Conservation (phyloP, 495 filamentous ascomycete genomes). For the Aspergillus mulundensis region DNA sequence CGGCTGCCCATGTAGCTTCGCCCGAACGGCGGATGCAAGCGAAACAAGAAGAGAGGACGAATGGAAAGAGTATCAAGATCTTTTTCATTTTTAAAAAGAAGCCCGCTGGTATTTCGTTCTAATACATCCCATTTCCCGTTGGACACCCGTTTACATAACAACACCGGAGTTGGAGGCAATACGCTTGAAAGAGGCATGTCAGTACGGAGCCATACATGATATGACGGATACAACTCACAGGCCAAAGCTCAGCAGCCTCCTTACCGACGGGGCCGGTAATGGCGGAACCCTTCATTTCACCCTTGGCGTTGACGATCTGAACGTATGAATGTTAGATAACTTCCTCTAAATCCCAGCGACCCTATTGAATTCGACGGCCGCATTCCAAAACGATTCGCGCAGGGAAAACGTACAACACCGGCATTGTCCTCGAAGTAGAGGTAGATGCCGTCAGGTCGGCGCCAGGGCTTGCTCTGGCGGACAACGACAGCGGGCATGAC, state of each 20-base stretch:
- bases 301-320: slow-evolving; percentile 99
- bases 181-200: slow-evolving; percentile 57
- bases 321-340: neutral
- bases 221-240: slow-evolving; percentile 53
- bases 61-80: slow-evolving; percentile 9
- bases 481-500: slow-evolving; percentile 99
- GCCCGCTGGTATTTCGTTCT: slow-evolving; percentile 42
- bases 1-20: too few relatives aligned
- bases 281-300: slow-evolving; percentile 99
- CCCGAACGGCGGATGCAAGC: too few relatives aligned
- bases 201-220: neutral
- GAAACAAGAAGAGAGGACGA: slow-evolving; percentile 1
- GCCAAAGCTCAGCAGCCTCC: slow-evolving; percentile 99
- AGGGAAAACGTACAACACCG: slow-evolving; percentile 65
- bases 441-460: slow-evolving; percentile 93
- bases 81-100: slow-evolving; percentile 20
- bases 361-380: neutral
- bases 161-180: slow-evolving; percentile 99
- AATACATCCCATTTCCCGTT: slow-evolving; percentile 23
- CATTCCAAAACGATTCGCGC: neutral
- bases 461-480: slow-evolving; percentile 98
- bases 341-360: neutral
- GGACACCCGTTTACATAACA: slow-evolving; percentile 76
- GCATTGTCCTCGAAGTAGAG: slow-evolving; percentile 99
- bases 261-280: slow-evolving; percentile 99